These are phyloP conservation scores for Mucor lusitanicus DNA, from an alignment of 371 early-diverging fungal genomes.

Conservation along the genomic window DNA sequence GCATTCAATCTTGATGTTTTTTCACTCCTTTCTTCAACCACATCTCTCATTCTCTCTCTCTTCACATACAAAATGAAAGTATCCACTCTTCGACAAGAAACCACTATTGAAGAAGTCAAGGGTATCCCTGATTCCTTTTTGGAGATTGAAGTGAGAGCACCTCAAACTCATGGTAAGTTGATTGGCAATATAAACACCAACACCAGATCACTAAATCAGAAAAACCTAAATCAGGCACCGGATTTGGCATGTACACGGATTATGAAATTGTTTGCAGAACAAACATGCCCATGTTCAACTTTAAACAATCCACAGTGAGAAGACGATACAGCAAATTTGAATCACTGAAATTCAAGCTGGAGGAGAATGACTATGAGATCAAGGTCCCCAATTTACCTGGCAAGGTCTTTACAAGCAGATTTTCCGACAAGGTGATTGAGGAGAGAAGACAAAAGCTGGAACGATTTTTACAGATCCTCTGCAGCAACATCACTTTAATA, in stretches of 20 bases:
- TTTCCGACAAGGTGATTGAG: conserved; percentile 92
- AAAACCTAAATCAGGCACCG: conserved; percentile 14
- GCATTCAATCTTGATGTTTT: neutral
- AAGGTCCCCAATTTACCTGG: conserved; percentile 95
- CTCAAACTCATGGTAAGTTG: conserved; percentile 78
- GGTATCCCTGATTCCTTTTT: conserved; percentile 94
- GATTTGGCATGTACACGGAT: conserved; percentile 88
- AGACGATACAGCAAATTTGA: conserved; percentile 97
- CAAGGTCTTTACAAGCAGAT: conserved; percentile 94
- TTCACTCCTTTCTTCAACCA: neutral
- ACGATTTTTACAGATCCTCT: conserved; percentile 84
- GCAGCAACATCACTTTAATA: conserved; percentile 17
- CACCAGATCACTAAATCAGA: neutral
- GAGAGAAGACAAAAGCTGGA: conserved; percentile 87
- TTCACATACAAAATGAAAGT: conserved; percentile 10
- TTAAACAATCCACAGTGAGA: conserved; percentile 79
- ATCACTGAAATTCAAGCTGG: conserved; percentile 93
- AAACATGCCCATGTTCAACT: conserved; percentile 94
- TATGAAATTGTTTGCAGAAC: conserved; percentile 95
- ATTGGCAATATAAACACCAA: neutral
- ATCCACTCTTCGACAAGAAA: conserved; percentile 6
- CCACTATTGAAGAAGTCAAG: conserved; percentile 84
- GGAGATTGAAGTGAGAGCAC: conserved; percentile 93
- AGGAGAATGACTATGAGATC: conserved; percentile 87
- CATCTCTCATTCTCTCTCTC: neutral